Percentiles rank a stretch among this genome's conserved stretches.
Conservation (phyloP, 257 asterid genomes). For the Salvia splendens region DNA sequence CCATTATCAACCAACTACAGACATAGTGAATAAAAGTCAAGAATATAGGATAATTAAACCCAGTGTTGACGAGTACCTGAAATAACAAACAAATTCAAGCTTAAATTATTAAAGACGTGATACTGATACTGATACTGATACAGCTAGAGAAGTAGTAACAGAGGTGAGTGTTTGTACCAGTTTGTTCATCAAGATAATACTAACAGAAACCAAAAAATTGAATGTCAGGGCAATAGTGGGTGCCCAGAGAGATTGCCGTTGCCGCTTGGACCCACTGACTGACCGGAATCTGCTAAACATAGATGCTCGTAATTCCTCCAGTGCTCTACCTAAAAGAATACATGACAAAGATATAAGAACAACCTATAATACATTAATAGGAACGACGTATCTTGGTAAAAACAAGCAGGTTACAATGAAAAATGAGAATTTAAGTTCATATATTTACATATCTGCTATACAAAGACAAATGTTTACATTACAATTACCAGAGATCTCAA, state of each 20-base stretch:
- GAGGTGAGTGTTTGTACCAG: conserved; percentile 51
- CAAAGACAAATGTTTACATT: conserved; percentile 1
- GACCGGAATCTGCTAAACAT: conserved; percentile 64
- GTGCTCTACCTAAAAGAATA: conserved; percentile 66
- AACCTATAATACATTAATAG: background rate
- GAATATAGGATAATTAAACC: conserved; percentile 90
- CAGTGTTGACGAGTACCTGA: conserved; percentile 88
- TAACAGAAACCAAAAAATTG: conserved; percentile 83
- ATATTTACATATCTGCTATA: background rate
- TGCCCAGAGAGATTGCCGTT: conserved; percentile 63
- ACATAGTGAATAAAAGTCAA: conserved; percentile 88
- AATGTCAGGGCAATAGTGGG: conserved; percentile 87
- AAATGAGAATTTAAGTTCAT: background rate
- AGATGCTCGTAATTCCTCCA: conserved; percentile 85
- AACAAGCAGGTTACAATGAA: conserved; percentile 9
- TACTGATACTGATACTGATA: background rate
- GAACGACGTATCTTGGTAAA: background rate
- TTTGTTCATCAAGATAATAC: conserved; percentile 93
- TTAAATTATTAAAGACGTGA: background rate
- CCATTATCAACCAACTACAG: conserved; percentile 91
- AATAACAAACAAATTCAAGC: conserved; percentile 22
- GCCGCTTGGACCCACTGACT: conserved; percentile 68
- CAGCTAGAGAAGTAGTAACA: conserved; percentile 12
- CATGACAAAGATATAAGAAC: conserved; percentile 19
- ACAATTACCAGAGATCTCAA: conserved; percentile 4